Base-by-base conservation (phyloP, 2,329 filamentous ascomycete genomes). In the Calonectria pseudoturangicola region DNA sequence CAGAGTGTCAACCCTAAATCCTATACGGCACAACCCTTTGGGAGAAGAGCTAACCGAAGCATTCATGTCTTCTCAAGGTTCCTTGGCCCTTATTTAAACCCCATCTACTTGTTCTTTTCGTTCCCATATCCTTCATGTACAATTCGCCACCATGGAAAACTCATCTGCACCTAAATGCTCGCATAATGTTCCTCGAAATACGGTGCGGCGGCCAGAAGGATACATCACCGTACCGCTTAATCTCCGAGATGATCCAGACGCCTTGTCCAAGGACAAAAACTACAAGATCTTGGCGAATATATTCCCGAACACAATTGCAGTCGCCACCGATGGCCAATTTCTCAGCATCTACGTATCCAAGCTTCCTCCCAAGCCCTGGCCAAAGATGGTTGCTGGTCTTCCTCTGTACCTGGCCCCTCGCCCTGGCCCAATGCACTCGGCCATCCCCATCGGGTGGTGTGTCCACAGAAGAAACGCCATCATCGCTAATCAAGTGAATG, bases 341-440 rank as follows among this genome's bases (percentile, higher is more conserved):
- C 33, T 69, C 43, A 51, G n/a, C 18, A 33, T 63, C 28, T 12
- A 13, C 5, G 30, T 63, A 2, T 16, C 54, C 25, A 21, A 41
- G 36, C 43, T 64, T 27, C 67, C 67, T 9, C 56, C 67, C 3
- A 69, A 70, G 33, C 67, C 67, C 12, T 70, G 67, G 67, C 67
- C 58, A 45, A 64, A 56, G 47, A 70, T 27, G 18, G 39, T 70
- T 43, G 67, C 33, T 16, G 58, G 67, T 4, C 47, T 64, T 45
- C 43, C 67, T 12, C 25, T 69, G 9, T 64, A 69, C 28, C 25
- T 69, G n/a, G 25, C 47, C 4, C 8, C 47, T 45, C 3, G 16
- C 7, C 2, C 28, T 10, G 9, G 45, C 9, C 30, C 54, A 1
- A 30, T 41, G 12, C 3, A 56, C 28, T 43, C 8, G 8, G 56